A percentile compares a stretch with the other conserved stretches of the same genome.
Conservation (phyloP, 1,139 yeast species). For the Eremothecium coryli region DNA sequence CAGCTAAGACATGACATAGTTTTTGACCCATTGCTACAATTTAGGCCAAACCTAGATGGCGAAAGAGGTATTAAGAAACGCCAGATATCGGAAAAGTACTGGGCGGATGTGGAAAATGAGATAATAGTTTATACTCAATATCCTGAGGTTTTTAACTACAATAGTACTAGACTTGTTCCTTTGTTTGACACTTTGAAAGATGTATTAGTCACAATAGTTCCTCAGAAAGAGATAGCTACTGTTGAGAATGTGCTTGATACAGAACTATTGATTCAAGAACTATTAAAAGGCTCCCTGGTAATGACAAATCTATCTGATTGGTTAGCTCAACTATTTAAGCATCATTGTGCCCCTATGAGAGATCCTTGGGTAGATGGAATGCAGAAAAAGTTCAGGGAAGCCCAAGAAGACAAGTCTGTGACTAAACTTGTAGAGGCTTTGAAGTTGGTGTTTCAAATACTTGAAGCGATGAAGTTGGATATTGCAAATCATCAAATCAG, state of each 20-base stretch:
- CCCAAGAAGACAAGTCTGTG: slow-evolving; percentile 47
- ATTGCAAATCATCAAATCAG: slow-evolving; percentile 93
- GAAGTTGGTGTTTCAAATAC: slow-evolving; percentile 67
- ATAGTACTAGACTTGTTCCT: slow-evolving; percentile 49
- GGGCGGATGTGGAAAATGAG: slow-evolving; percentile 69
- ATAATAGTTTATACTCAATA: slow-evolving; percentile 28
- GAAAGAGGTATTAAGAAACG: slow-evolving; percentile 79
- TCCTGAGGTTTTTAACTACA: slow-evolving; percentile 29
- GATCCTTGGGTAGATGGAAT: slow-evolving; percentile 84
- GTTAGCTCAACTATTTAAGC: slow-evolving; percentile 29
- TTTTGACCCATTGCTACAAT: slow-evolving; percentile 87
- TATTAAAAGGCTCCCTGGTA: slow-evolving; percentile 40
- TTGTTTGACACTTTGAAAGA: slow-evolving; percentile 71
- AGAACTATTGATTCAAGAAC: slow-evolving; percentile 67
- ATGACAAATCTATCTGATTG: slow-evolving; percentile 28
- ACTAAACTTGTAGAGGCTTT: slow-evolving; percentile 64
- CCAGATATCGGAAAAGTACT: slow-evolving; percentile 66
- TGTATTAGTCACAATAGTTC: slow-evolving; percentile 64
- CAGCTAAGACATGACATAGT: slow-evolving; percentile 87
- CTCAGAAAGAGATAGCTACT: slow-evolving; percentile 62
- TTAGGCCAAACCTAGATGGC: slow-evolving; percentile 85
- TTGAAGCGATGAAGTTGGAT: slow-evolving; percentile 94
- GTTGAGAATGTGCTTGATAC: slow-evolving; percentile 72
- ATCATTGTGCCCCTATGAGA: slow-evolving; percentile 85
- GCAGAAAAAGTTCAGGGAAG: slow-evolving; percentile 58